Evolutionary conservation across 2,329 filamentous ascomycete genomes (phyloP).

Genomic region (Pestalotiopsis sp.): DNA sequence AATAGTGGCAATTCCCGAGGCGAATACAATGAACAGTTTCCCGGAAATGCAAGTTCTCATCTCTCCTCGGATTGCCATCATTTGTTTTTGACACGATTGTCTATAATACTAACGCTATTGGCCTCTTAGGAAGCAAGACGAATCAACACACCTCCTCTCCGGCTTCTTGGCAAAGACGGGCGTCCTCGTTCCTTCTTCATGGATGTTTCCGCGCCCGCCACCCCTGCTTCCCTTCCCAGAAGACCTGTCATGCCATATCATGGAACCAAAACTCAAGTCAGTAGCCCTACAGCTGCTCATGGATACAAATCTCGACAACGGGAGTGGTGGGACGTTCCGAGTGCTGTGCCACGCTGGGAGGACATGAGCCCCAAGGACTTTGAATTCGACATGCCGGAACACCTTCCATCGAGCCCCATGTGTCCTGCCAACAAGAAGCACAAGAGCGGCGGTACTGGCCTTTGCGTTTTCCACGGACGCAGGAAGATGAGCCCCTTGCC

Average conservation of each 20-base stretch:
- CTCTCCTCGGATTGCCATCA: not conserved
- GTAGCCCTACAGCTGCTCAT: not conserved
- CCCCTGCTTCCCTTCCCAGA: slow-evolving; percentile 21
- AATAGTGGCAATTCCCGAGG: not conserved
- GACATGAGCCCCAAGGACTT: slow-evolving; percentile 34
- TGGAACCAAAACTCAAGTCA: not conserved
- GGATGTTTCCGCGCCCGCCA: slow-evolving; percentile 27
- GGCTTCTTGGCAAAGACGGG: slow-evolving; percentile 32
- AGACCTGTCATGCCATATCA: not conserved
- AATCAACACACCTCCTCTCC: slow-evolving; percentile 46
- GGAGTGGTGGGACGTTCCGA: slow-evolving; percentile 33
- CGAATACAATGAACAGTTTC: slow-evolving; percentile 23
- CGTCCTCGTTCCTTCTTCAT: slow-evolving; percentile 45
- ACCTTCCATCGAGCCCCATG: slow-evolving; percentile 50
- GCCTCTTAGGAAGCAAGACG: slow-evolving; percentile 46
- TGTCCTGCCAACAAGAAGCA: slow-evolving; percentile 50
- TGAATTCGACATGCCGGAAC: slow-evolving; percentile 50
- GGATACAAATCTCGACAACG: slow-evolving; percentile 8
- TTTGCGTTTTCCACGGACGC: slow-evolving; percentile 53
- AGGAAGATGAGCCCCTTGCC: slow-evolving; percentile 18
- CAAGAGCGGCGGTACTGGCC: slow-evolving; percentile 42
- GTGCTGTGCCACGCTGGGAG: slow-evolving; percentile 20
- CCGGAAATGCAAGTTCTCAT: slow-evolving; percentile 32
- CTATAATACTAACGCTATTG: not conserved
- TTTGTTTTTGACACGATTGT: not conserved